phyloP scores from a whole-genome alignment of 768 basidiomycete species.

The Rhodotorula babjevae region DNA sequence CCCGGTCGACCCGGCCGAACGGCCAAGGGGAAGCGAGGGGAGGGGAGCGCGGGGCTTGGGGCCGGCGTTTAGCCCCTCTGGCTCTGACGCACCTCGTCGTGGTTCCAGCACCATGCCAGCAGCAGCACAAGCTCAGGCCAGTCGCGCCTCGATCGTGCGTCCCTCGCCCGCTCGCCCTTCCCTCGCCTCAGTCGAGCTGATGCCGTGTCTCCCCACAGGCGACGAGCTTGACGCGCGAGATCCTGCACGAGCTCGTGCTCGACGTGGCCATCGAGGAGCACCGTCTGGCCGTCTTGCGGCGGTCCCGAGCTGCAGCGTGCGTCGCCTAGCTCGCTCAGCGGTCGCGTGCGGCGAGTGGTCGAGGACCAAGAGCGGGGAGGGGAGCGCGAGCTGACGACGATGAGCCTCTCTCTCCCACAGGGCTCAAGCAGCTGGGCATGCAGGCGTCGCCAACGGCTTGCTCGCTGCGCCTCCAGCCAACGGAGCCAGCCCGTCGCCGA shows the following conservation, averaged over 20 bases:
- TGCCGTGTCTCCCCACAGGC: neutral
- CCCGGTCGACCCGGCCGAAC: too few species aligned
- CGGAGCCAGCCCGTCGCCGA: slow-evolving; percentile 11
- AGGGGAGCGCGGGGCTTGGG: too few species aligned
- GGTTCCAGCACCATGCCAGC: too few species aligned
- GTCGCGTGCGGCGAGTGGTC: too few species aligned
- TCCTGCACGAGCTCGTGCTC: slow-evolving; percentile 19
- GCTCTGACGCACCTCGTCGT: too few species aligned
- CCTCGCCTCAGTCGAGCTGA: neutral
- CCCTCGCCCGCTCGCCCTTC: neutral
- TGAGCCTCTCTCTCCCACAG: neutral
- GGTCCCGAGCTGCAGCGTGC: neutral
- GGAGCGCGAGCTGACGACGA: neutral
- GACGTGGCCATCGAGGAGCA: slow-evolving; percentile 33
- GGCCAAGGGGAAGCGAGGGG: too few species aligned
- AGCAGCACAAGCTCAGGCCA: neutral
- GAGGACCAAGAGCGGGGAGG: too few species aligned
- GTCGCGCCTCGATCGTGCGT: neutral
- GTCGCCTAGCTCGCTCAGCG: neutral
- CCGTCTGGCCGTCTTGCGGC: slow-evolving; percentile 2
- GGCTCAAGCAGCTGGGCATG: neutral
- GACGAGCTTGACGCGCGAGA: slow-evolving; percentile 3
- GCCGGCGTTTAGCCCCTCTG: too few species aligned
- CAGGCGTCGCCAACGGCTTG: too few species aligned
- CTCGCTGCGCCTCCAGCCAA: neutral